phyloP scores from a whole-genome alignment of 2,329 filamentous ascomycete genomes.

The Fusarium sp. region DNA sequence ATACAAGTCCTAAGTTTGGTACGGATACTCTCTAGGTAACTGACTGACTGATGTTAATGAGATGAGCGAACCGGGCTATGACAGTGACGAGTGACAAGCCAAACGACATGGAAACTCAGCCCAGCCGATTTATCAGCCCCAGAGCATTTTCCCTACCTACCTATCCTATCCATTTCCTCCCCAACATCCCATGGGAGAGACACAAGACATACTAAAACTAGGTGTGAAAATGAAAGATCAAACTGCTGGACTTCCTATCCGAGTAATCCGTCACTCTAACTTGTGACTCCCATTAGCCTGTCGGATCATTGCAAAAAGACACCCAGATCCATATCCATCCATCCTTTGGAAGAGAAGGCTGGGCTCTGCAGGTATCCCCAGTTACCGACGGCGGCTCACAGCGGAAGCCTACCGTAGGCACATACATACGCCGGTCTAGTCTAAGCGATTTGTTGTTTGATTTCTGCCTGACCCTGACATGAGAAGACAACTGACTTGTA shows the following conservation, averaged over 20 bases:
- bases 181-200: neutral
- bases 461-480: constrained; percentile 2
- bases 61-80: constrained; percentile 29
- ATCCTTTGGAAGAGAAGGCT: constrained; percentile 29
- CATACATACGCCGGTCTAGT: constrained; percentile 2
- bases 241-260: constrained; percentile 30
- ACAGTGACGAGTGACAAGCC: constrained; percentile 36
- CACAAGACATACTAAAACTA: constrained; percentile 11
- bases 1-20: constrained; percentile 14
- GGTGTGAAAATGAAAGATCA: constrained; percentile 18
- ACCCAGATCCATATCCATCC: neutral
- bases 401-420: constrained; percentile 27
- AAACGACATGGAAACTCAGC: constrained; percentile 17
- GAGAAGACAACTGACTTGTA: neutral
- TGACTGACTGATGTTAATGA: constrained; percentile 14
- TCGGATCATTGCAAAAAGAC: constrained; percentile 28
- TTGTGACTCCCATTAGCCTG: constrained; percentile 12
- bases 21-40: neutral
- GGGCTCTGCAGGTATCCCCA: constrained; percentile 24
- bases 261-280: constrained; percentile 21
- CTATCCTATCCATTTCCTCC: neutral
- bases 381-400: constrained; percentile 9
- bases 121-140: constrained; percentile 47
- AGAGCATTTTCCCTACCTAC: neutral
- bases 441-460: constrained; percentile 11